These are phyloP conservation scores for Acanthamoeba divionensis DNA, from an alignment of 208 protist genomes.

Conservation along the genomic window DNA sequence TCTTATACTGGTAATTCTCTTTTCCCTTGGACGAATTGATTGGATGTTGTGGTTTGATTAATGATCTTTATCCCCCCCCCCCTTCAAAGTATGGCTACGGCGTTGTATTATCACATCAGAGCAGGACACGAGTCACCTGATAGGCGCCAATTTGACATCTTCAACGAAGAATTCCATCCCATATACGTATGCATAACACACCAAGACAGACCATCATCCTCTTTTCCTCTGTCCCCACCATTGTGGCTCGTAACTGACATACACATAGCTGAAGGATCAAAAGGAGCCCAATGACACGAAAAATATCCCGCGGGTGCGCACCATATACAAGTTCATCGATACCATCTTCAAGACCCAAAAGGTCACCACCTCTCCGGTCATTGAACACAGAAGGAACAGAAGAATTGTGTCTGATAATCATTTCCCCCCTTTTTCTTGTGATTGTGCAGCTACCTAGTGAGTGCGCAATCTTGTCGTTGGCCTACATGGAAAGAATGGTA, in stretches of 20 bases:
- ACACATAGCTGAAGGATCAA: background rate
- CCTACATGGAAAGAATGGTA: constrained; percentile 37
- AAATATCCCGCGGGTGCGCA: background rate
- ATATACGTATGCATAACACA: background rate
- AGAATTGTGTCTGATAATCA: background rate
- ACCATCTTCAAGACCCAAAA: constrained; percentile 49
- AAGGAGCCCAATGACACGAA: background rate
- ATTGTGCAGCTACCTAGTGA: constrained; percentile 3
- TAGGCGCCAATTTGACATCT: constrained; percentile 1
- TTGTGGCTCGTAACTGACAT: background rate
- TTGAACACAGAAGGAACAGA: background rate
- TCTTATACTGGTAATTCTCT: constrained; percentile 5
- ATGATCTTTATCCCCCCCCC: too few relatives aligned
- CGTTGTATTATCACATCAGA: constrained; percentile 22
- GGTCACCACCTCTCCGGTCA: background rate
- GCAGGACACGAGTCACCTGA: constrained; percentile 9
- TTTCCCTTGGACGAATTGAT: background rate
- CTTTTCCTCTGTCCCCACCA: too few relatives aligned
- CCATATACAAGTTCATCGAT: constrained; percentile 39
- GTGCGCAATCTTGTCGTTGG: constrained; percentile 31
- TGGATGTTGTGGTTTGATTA: too few relatives aligned
- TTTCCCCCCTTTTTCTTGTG: background rate
- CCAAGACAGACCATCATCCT: too few relatives aligned
- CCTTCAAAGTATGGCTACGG: constrained; percentile 42
- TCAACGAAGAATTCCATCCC: constrained; percentile 45